Evolutionary conservation across 768 basidiomycete genomes (phyloP), one percentile per base, ranked within the genome.

Genomic region (Sarcodon sp.): DNA sequence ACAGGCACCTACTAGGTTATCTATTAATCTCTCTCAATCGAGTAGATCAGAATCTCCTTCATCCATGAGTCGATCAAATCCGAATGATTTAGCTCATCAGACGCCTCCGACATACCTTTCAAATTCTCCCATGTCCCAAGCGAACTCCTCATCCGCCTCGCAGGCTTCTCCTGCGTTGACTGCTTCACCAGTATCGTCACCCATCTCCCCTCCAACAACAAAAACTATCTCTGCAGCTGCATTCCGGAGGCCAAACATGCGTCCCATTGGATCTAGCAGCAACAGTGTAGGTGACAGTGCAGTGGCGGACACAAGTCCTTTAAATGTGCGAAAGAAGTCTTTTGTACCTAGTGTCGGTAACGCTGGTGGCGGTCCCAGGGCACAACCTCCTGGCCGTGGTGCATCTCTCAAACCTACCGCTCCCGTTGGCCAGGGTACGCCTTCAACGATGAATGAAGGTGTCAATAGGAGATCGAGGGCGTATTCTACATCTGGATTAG

Each of bases 221-320:
- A 71, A 80, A 38, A 88, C 76, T 48, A 87, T 88, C 46, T 76
- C 82, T 3, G 85, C 84, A 0, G 81, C 83, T 5, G 84, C 84
- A 21, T 88, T 88, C 63, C 10, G 46, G 50, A 6, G 50, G 49
- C 33, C 46, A 44, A 10, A 51, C 45, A 11, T 43, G 33, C 27
- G 36, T 47, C 16, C 48, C 37, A 18, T 48, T 33, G 44, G 59
- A 59, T 7, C 57, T 64, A 7, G 66, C 65, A 18, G 78, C 77
- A 44, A 69, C 66, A 46, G 71, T 59, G 35, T 77, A 76, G 35
- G 51, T 77, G 48, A 61, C 64, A 33, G 52, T 73, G 38, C 73
- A 70, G 63, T 80, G 73, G 55, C 71, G 71, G 9, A 59, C 66
- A 18, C 53, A 75, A 15, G 73, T 71, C 35, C 75, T 74, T 15